Evolutionary conservation across 1,284 basidiomycete species (phyloP).

Genomic region (Lignosus rhinocerotis): DNA sequence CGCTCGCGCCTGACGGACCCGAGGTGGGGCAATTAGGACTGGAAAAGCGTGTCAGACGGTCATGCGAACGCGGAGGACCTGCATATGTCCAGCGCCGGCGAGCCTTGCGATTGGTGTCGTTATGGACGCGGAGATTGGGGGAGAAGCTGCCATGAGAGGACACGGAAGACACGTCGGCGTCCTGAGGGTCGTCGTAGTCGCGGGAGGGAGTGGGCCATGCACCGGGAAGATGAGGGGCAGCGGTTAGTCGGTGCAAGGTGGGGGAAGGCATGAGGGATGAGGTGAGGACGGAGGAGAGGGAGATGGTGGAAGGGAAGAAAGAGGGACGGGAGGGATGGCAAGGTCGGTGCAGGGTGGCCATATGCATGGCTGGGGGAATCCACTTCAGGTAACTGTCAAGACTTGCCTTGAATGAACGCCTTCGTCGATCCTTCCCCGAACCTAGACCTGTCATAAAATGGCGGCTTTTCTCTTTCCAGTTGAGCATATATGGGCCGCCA

Average conservation of each 20-base stretch:
- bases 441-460: conserved; percentile 11
- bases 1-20: conserved; percentile 12
- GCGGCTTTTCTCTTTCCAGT: conserved; percentile 7
- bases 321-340: not conserved
- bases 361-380: too few relatives aligned
- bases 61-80: not conserved
- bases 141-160: conserved; percentile 6
- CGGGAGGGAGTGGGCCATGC: conserved; percentile 31
- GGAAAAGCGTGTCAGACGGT: conserved; percentile 1
- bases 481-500: conserved; percentile 8
- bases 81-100: conserved; percentile 20
- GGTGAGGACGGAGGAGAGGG: conserved; percentile 13
- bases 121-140: not conserved
- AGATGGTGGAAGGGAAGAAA: conserved; percentile 4
- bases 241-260: conserved; percentile 20
- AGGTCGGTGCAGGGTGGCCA: not conserved
- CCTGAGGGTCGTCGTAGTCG: conserved; percentile 15
- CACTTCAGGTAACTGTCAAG: too few relatives aligned
- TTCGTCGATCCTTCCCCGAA: conserved; percentile 17
- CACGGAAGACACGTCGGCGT: conserved; percentile 13
- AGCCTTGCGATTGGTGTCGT: not conserved
- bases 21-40: conserved; percentile 9
- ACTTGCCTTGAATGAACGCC: conserved; percentile 10
- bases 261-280: conserved; percentile 22
- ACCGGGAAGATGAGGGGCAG: conserved; percentile 31